Percentiles rank a stretch among this genome's conserved stretches.
Conservation (phyloP, 2,329 filamentous ascomycete species). For the Thelonectria olida region DNA sequence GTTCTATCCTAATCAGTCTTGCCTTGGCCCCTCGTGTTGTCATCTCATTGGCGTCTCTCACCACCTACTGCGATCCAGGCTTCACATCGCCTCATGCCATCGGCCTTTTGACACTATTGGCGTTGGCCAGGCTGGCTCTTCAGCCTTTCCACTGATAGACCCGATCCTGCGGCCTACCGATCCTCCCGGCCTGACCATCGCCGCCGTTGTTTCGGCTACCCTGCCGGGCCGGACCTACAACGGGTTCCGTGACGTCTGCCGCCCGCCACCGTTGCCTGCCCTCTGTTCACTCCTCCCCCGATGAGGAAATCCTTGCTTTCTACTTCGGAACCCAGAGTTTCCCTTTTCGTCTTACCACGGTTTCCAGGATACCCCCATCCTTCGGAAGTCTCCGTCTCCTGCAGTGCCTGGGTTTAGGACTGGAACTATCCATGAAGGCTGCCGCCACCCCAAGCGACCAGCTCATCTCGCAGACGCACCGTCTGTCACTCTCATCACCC, state of each 20-base stretch:
- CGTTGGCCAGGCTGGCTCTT: background rate
- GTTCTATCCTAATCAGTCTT: background rate
- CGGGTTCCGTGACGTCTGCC: conserved; percentile 28
- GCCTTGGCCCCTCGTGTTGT: conserved; percentile 18
- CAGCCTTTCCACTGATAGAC: conserved; percentile 17
- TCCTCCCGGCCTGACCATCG: conserved; percentile 22
- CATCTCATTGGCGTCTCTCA: conserved; percentile 9
- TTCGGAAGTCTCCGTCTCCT: conserved; percentile 23
- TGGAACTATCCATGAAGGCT: conserved; percentile 34
- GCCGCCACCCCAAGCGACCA: conserved; percentile 43
- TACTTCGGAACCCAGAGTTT: conserved; percentile 12
- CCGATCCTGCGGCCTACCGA: conserved; percentile 23
- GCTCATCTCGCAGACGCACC: conserved; percentile 46
- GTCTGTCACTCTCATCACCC: conserved; percentile 41
- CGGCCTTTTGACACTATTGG: background rate
- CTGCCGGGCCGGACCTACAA: conserved; percentile 30
- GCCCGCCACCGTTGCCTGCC: conserved; percentile 21
- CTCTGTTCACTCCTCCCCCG: conserved; percentile 5
- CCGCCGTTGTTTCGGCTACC: conserved; percentile 25
- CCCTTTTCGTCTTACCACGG: conserved; percentile 27
- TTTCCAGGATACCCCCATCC: conserved; percentile 23
- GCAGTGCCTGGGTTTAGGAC: conserved; percentile 28
- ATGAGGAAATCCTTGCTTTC: conserved; percentile 16
- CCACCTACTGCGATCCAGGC: background rate
- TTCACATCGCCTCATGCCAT: conserved; percentile 1